A percentile compares a stretch with the other conserved stretches of the same genome.
Evolutionary conservation across 2,329 filamentous ascomycete species (phyloP).

Genomic region (Fusarium cyanostomum): DNA sequence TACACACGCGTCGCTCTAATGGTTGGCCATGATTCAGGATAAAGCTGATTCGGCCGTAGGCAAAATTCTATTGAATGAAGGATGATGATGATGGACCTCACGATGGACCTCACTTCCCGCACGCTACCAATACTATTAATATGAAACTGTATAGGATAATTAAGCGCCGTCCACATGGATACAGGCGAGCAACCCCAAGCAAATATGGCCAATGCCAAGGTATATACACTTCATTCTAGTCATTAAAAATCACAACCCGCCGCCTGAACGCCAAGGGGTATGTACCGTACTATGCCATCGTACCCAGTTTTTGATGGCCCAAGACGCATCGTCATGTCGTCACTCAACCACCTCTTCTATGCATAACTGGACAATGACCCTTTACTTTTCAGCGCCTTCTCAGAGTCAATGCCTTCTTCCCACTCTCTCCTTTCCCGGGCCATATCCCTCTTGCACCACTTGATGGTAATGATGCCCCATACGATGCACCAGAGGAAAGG

Average conservation of each 20-base stretch:
- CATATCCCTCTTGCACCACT: constrained; percentile 52
- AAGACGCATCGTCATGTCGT: neutral
- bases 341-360: neutral
- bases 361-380: constrained; percentile 14
- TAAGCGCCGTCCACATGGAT: neutral
- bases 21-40: no score
- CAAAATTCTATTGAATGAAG: no score
- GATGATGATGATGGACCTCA: no score
- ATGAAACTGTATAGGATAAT: neutral
- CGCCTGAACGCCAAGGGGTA: constrained; percentile 18
- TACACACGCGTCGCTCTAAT: no score
- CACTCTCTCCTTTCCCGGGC: constrained; percentile 50
- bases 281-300: constrained; percentile 11
- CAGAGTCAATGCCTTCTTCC: constrained; percentile 43
- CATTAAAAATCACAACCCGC: neutral
- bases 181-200: neutral
- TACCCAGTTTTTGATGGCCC: constrained; percentile 9
- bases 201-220: neutral
- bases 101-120: no score
- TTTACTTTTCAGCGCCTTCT: constrained; percentile 32
- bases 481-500: constrained; percentile 50
- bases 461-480: constrained; percentile 49
- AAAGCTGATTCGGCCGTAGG: no score
- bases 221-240: constrained; percentile 18
- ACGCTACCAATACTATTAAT: no score